Evolutionary conservation across 306 rosid genomes (phyloP), one percentile per base, ranked within the genome.

Genomic region (Trichosanthes truncata): DNA sequence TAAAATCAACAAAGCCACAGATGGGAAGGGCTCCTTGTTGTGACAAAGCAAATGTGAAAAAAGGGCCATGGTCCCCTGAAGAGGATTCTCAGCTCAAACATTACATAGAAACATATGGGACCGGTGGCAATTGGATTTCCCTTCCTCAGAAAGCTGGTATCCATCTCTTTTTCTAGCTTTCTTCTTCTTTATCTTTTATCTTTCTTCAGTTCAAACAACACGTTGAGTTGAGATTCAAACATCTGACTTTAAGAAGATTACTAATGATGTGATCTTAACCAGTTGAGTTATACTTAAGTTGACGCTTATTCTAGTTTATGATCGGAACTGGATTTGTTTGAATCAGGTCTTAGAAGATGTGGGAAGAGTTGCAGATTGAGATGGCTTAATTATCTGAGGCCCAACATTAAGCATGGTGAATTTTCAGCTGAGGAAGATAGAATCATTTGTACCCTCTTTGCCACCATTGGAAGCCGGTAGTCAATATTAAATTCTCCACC

Each of bases 1-100:
- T n/a, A 9, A 10, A 38, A 20, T 18, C 25, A 14, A 65, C 2
- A 6, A 65, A 65, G 38, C 8, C 46, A 69, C 12, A 71, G 5
- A 94, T 92, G 98, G 98, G 98, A 57, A 94, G 98, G 76, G 97
- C 97, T 82, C 98, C 98, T 85, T 94, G 98, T 33, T 94, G 98
- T 87, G 98, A 94, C 87, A 94, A 92, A 84, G 96, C 98, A 53
- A 94, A 87, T 77, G 98, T 94, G 86, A 94, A 94, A 92, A 94
- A 86, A 80, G 98, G 98, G 56, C 97, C 98, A 72, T 94, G 98
- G 98, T 94, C 98, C 15, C 96, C 97, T 6, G 97, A 92, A 86
- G 98, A 94, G 86, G 98, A 94, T 81, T 75, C 88, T n/a, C 88
- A 86, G 91, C 94, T 94, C 2, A 94, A 87, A 77, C 93, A 92